These are phyloP conservation scores for Ceratobasidium papillatum DNA, from an alignment of 1,284 basidiomycete species.

Conservation along the genomic window DNA sequence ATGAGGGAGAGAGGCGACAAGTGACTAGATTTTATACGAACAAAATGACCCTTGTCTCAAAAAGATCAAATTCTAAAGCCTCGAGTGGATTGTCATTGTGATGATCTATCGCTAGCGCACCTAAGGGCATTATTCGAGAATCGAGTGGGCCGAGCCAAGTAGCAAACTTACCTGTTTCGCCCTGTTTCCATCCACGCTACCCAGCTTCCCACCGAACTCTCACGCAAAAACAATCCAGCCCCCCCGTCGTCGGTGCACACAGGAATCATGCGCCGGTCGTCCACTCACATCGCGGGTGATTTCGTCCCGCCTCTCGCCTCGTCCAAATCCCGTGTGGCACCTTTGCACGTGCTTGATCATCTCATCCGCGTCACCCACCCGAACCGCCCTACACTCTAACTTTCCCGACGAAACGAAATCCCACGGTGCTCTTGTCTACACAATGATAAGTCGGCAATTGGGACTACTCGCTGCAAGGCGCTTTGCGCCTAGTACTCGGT, in stretches of 20 bases:
- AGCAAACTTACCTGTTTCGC: not conserved
- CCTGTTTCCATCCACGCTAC: not conserved
- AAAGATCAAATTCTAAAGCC: not conserved
- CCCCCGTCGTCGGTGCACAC: constrained; percentile 4
- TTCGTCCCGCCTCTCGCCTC: constrained; percentile 18
- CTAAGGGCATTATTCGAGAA: not conserved
- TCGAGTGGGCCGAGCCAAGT: not conserved
- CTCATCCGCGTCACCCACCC: constrained; percentile 14
- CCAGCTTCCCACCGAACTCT: no score
- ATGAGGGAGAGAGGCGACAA: not conserved
- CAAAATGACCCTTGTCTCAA: not conserved
- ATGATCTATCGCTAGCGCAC: not conserved
- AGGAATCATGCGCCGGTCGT: not conserved
- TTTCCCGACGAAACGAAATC: not conserved
- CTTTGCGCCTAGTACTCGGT: not conserved
- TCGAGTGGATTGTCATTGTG: not conserved
- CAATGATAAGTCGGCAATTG: constrained; percentile 15
- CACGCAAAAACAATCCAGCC: not conserved
- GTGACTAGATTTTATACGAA: not conserved
- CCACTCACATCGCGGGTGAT: not conserved
- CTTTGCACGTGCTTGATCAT: constrained; percentile 37
- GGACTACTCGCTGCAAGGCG: constrained; percentile 29
- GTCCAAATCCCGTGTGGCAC: no score
- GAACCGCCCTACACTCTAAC: not conserved
- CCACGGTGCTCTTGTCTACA: not conserved